Base-by-base conservation (phyloP, 352 stramenopile species). In the Thalassiosira exigua region DNA sequence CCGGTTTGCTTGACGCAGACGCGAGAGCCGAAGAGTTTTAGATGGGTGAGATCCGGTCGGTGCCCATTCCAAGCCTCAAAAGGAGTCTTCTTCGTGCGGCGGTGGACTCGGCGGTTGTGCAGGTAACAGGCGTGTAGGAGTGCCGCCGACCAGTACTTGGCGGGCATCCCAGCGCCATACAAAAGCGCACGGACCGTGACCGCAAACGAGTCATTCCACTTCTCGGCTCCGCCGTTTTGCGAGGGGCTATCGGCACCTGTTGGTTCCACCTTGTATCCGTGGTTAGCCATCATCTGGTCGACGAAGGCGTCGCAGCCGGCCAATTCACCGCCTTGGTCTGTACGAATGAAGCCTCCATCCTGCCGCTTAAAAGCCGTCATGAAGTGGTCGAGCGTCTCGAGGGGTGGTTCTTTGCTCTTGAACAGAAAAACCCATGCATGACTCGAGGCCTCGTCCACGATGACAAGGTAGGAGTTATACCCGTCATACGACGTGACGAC, bases 321-420 rank as follows among this genome's bases (percentile, higher is more conserved):
- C 0, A 82, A 29, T 60, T 82, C 65, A 2, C 64, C 64, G 1
- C 58, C 73, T 62, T 76, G 73, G 44, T 82, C 56, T 36, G 12
- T 54, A 26, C 57, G 19, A 22, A 82, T 72, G n/a, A 72, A 2
- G 1, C 73, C 73, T 19, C 65, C 73, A 17, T 7, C n/a, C 5
- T 51, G 4, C n/a, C 57, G 26, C 1, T 65, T 65, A 44, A 39
- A 68, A 22, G 30, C 2, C 5, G 39, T 14, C 12, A 82, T n/a
- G 42, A 75, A 73, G 0, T 32, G 1, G 1, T n/a, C 27, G 12
- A 58, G 44, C 4, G 53, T 2, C 0, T 74, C 27, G 29, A 74
- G 52, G 21, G 71, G 61, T 29, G 71, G 71, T 19, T 73, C 58
- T n/a, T 76, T 82, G 1, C 44, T 61, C 21, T 51, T 30, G 2